A percentile compares a stretch with the other conserved stretches of the same genome.
Evolutionary conservation across 495 filamentous ascomycete species (phyloP).

Genomic region (Penicillium alfredii): DNA sequence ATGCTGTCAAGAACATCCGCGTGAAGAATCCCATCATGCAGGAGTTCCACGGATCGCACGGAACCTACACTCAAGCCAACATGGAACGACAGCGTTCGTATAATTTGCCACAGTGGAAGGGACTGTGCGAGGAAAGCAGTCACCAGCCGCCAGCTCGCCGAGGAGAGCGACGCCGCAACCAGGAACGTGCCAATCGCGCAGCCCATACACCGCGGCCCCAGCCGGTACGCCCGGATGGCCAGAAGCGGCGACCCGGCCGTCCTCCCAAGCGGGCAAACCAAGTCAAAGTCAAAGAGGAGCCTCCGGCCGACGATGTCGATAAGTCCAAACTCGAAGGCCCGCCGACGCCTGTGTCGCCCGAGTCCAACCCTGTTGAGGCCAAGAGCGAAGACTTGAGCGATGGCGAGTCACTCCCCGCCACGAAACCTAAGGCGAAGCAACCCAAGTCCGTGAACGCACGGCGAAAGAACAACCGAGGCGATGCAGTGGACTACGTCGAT

Average conservation of each 20-base stretch:
- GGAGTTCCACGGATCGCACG: constrained; percentile 90
- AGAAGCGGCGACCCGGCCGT: constrained; percentile 45
- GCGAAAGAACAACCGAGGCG: constrained; percentile 73
- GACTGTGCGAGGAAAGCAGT: constrained; percentile 83
- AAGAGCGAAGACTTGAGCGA: constrained; percentile 47
- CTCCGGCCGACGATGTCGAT: constrained; percentile 33
- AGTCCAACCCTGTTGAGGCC: constrained; percentile 40
- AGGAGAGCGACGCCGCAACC: constrained; percentile 77
- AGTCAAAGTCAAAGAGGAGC: constrained; percentile 44
- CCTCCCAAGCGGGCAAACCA: constrained; percentile 38
- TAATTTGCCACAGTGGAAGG: constrained; percentile 93
- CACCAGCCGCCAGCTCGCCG: constrained; percentile 93
- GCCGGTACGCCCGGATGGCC: constrained; percentile 28
- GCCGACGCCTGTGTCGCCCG: constrained; percentile 49
- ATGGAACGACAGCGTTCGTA: constrained; percentile 92
- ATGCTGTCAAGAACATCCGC: constrained; percentile 81
- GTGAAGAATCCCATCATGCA: constrained; percentile 97
- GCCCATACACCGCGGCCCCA: constrained; percentile 32
- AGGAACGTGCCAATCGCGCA: constrained; percentile 51
- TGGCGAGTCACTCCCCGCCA: constrained; percentile 42
- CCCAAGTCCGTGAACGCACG: constrained; percentile 59
- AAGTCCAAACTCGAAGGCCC: constrained; percentile 41
- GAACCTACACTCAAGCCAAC: constrained; percentile 92
- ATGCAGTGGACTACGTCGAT: constrained; percentile 64
- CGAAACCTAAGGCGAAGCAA: constrained; percentile 48